Conservation (phyloP, 176 grass and related monocot genomes). For the Bolboschoenus planiculmis region DNA sequence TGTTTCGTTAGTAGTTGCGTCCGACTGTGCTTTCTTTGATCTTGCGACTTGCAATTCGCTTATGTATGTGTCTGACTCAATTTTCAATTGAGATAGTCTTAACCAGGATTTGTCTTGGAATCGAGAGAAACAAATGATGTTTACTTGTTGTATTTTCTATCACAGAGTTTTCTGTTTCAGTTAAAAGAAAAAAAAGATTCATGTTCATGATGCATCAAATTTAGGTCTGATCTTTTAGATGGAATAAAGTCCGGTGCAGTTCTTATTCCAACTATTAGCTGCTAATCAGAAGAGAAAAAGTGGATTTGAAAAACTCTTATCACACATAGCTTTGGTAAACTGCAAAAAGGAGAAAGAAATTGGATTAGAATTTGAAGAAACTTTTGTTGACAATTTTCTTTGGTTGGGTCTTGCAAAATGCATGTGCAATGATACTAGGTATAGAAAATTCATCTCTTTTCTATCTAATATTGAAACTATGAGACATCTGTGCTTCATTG, state of each 20-base stretch:
- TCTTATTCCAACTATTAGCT: background rate
- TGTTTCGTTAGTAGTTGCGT: background rate
- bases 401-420: background rate
- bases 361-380: background rate
- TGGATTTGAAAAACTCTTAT: background rate
- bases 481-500: background rate
- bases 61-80: background rate
- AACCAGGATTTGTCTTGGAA: background rate
- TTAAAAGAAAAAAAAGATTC: background rate
- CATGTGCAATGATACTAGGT: background rate
- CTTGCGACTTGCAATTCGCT: background rate
- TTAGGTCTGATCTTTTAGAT: conserved; percentile 1
- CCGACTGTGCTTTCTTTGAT: background rate
- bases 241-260: background rate
- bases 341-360: background rate
- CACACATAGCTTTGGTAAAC: background rate
- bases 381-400: background rate
- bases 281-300: background rate
- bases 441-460: background rate
- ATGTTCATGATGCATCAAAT: background rate
- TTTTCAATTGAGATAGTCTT: background rate
- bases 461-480: background rate
- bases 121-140: background rate
- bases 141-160: background rate
- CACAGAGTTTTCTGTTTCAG: background rate